Evolutionary conservation across 1,284 basidiomycete species (phyloP), one percentile per base, ranked within the genome.

Genomic region (Leccinum ponderosum): DNA sequence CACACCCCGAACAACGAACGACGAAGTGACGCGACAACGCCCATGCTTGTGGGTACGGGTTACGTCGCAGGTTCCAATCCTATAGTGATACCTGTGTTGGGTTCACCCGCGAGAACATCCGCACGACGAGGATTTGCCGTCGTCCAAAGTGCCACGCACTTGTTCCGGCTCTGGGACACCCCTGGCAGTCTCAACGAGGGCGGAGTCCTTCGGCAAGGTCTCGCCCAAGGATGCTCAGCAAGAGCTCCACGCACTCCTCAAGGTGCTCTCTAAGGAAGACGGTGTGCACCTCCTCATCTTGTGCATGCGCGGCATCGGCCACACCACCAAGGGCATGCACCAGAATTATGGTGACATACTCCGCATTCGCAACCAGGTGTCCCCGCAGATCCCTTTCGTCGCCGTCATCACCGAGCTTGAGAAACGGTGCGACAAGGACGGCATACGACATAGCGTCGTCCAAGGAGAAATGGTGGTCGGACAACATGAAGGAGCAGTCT

Each of bases 281-380:
- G 73, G 73, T 0, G 72, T 75, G 6, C 71, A 73, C 55, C 71
- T 75, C 50, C 64, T 73, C 44, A 44, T 73, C 22, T 50, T 73
- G 25, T 74, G 72, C 56, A 70, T 73, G 62, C 71, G 73, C 3
- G 70, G 69, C 15, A 47, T 61, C 20, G 54, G 60, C 1, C 55
- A 52, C 3, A 50, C 67, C 47, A 74, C 69, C 14, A 64, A 53
- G 39, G 65, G 63, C 47, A 72, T 71, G 63, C 65, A 64, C 35
- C 58, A 63, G 17, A 73, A 62, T 1, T 74, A 73, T 56, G 58
- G 68, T 5, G 22, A 15, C 57, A 52, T 71, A 37, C 22, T 62
- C 22, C 59, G 60, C 42, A 62, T 71, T 50, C 70, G 65, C 6
- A 20, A 68, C 55, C 60, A 73, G 29, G 65, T 68, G n/a, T 68